Percentiles rank a stretch among this genome's conserved stretches.
Evolutionary conservation across 2,329 filamentous ascomycete species (phyloP).

Genomic region (Colletotrichum sp.): DNA sequence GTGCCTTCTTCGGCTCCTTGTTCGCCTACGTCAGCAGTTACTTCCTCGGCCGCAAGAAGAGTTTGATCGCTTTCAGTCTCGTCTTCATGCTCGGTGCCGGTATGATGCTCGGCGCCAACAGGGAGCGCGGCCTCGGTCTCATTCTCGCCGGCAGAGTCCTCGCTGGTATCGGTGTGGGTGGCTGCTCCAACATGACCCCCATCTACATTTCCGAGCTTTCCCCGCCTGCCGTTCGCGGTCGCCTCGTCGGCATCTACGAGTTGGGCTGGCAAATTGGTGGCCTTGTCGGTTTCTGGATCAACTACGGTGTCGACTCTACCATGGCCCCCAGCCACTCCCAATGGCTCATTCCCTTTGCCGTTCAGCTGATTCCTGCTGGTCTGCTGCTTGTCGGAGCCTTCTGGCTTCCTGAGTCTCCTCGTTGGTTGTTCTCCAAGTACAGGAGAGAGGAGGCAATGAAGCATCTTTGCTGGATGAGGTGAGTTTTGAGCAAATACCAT

Average conservation of each 20-base stretch:
- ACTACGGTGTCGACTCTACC: slow-evolving; percentile 64
- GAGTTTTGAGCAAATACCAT: background rate
- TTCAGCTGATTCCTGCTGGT: slow-evolving; percentile 72
- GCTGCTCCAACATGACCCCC: slow-evolving; percentile 66
- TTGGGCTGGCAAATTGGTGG: slow-evolving; percentile 69
- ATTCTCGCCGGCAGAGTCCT: slow-evolving; percentile 68
- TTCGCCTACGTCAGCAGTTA: slow-evolving; percentile 70
- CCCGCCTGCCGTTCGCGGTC: slow-evolving; percentile 67
- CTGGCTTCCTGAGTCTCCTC: slow-evolving; percentile 69
- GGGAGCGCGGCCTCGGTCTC: slow-evolving; percentile 65
- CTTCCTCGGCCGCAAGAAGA: slow-evolving; percentile 70
- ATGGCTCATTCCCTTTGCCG: slow-evolving; percentile 69
- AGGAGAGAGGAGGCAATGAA: slow-evolving; percentile 62
- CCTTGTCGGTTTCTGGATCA: slow-evolving; percentile 66
- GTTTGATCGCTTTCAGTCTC: slow-evolving; percentile 63
- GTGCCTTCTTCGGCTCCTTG: slow-evolving; percentile 82
- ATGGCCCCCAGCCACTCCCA: slow-evolving; percentile 52
- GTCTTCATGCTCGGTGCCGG: slow-evolving; percentile 76
- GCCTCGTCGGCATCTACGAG: slow-evolving; percentile 71
- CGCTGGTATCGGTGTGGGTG: slow-evolving; percentile 68
- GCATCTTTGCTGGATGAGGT: slow-evolving; percentile 65
- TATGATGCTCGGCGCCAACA: slow-evolving; percentile 72
- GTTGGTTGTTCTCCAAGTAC: slow-evolving; percentile 71
- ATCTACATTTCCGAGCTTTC: slow-evolving; percentile 66
- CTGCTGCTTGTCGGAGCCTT: slow-evolving; percentile 64